These are phyloP conservation scores for Russula compacta DNA, from an alignment of 768 basidiomycete genomes.

Conservation along the genomic window DNA sequence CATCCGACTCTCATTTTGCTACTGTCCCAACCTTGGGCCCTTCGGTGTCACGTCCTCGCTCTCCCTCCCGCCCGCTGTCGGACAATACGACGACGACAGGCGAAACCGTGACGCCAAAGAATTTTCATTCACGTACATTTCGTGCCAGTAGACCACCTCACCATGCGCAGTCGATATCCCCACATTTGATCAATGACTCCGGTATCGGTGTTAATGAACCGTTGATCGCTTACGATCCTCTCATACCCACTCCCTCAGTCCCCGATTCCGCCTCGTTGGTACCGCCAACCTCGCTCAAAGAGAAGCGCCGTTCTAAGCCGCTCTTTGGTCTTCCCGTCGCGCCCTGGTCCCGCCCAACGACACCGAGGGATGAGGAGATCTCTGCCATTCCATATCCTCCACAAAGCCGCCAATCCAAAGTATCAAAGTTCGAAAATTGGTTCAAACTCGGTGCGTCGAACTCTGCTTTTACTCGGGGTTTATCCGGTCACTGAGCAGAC, in stretches of 20 bases:
- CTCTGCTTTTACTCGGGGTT: neutral
- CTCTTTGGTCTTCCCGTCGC: constrained; percentile 31
- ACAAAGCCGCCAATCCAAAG: neutral
- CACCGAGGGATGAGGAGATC: neutral
- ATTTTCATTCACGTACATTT: constrained; percentile 11
- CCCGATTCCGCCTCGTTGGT: constrained; percentile 18
- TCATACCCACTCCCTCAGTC: constrained; percentile 19
- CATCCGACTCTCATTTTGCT: constrained; percentile 17
- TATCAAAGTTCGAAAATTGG: constrained; percentile 11
- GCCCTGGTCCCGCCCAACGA: constrained; percentile 6
- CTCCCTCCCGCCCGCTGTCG: constrained; percentile 52
- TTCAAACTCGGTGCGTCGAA: constrained; percentile 10
- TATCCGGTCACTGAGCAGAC: neutral
- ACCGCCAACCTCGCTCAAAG: constrained; percentile 23
- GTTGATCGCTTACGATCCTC: constrained; percentile 14
- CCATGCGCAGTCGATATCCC: neutral
- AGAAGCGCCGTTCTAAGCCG: constrained; percentile 32
- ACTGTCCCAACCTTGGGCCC: constrained; percentile 22
- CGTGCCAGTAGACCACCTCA: constrained; percentile 8
- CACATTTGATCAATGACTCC: constrained; percentile 8
- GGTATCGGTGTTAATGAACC: constrained; percentile 12
- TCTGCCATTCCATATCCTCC: neutral
- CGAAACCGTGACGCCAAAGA: constrained; percentile 44
- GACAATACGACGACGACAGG: constrained; percentile 55
- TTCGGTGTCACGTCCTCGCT: constrained; percentile 41